These are phyloP conservation scores for Talaromyces nanjingensis DNA, from an alignment of 495 filamentous ascomycete species.

Conservation along the genomic window DNA sequence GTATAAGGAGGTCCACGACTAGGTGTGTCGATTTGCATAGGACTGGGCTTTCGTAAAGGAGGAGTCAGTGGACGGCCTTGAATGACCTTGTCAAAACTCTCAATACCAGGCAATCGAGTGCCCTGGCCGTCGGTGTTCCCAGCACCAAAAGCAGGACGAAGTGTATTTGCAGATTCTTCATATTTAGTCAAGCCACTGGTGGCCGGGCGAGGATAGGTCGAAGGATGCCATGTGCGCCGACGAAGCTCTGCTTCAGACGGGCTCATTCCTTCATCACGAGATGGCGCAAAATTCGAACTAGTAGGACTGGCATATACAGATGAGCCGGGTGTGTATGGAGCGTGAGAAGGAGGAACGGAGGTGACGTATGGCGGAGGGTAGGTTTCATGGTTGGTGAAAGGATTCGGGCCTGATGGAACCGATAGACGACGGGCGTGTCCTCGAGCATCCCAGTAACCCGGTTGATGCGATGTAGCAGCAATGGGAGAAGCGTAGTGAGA, in stretches of 20 bases:
- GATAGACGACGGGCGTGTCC: constrained; percentile 71
- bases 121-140: constrained; percentile 42
- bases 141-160: constrained; percentile 41
- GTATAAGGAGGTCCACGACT: constrained; percentile 32
- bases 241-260: constrained; percentile 69
- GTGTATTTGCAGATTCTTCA: constrained; percentile 51
- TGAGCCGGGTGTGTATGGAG: constrained; percentile 47
- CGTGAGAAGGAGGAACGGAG: constrained; percentile 39
- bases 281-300: constrained; percentile 53
- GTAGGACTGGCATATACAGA: constrained; percentile 68
- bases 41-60: constrained; percentile 54
- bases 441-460: constrained; percentile 62
- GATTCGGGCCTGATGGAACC: constrained; percentile 68
- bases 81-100: constrained; percentile 72
- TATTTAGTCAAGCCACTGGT: constrained; percentile 54
- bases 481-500: constrained; percentile 70
- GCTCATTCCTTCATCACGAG: constrained; percentile 55
- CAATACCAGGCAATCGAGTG: constrained; percentile 76
- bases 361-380: constrained; percentile 55
- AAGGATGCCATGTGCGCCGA: constrained; percentile 84
- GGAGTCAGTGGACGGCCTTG: constrained; percentile 56
- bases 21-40: constrained; percentile 60
- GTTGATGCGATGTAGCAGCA: constrained; percentile 54
- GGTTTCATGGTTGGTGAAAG: constrained; percentile 59
- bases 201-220: constrained; percentile 57